Base-by-base conservation (phyloP, 768 basidiomycete species). In the Naganishia vaughanmartiniae region DNA sequence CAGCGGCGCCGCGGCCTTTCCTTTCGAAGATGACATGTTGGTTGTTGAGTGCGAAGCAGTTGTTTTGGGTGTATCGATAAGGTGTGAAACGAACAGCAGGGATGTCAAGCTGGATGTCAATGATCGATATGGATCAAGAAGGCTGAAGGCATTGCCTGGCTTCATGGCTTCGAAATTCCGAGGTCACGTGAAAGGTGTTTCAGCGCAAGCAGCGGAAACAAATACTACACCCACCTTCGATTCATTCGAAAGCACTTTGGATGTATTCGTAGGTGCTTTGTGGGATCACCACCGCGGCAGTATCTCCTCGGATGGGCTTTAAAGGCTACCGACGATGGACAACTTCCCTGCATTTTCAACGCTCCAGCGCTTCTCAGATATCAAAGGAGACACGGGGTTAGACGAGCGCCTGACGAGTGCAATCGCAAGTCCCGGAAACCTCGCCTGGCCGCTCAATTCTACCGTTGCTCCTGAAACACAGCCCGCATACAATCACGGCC, bases 131-230 rank as follows among this genome's bases (percentile, higher is more conserved):
- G 54, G 54, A 54, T 14, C 12, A 26, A 5, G 30, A 17, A 54
- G n/a, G 53, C 53, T 54, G 15, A 24, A 54, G 15, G n/a, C 53
- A 26, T 28, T 30, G 4, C 10, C 55, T 11, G 7, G 26, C 55
- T 56, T 34, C n/a, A n/a, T n/a, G n/a, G 34, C n/a, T 63, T 51
- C 48, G 60, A 63, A 63, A 63, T 63, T 63, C 36, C 34, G 60
- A 63, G 26, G 39, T 63, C 60, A 63, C 60, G 60, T 63, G 60
- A 45, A 34, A 24, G 2, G 19, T 63, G 60, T 63, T 45, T 63
- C 60, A 63, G 42, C n/a, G 1, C 2, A 57, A 2, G 34, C 34
- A n/a, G 57, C 60, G 60, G 60, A 63, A 63, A 9, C 60, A 63
- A 63, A 3, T n/a, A 7, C 48, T 24, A n/a, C n/a, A 14, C 11